Conservation (phyloP, 2,329 filamentous ascomycete genomes). For the Cladophialophora psammophila region DNA sequence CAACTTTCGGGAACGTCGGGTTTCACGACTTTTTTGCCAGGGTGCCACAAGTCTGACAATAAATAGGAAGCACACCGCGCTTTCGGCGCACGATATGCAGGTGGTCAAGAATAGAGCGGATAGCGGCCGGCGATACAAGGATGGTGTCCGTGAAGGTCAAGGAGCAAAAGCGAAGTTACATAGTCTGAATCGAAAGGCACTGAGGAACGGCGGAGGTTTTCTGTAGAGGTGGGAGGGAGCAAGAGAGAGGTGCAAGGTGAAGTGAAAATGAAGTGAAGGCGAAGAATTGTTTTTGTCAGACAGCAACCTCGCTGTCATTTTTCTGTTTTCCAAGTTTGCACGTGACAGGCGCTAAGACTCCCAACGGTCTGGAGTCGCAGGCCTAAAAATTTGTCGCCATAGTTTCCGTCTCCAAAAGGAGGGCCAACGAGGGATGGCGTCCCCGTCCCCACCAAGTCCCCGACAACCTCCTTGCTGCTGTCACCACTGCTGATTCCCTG, state of each 20-base stretch:
- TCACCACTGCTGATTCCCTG: conserved; percentile 4
- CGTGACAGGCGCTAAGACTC: background rate
- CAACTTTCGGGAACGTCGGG: conserved; percentile 21
- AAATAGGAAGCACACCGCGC: background rate
- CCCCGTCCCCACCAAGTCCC: conserved; percentile 10
- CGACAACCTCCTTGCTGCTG: conserved; percentile 16
- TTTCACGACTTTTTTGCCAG: conserved; percentile 4
- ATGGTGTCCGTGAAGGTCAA: background rate
- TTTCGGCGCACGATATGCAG: background rate
- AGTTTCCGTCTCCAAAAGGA: conserved; percentile 14
- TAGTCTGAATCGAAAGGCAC: background rate
- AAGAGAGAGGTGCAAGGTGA: background rate
- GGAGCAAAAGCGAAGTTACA: background rate
- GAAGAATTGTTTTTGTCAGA: background rate
- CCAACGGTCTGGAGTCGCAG: background rate
- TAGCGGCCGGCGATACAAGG: background rate
- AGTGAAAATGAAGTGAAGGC: background rate
- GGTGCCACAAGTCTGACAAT: conserved; percentile 1
- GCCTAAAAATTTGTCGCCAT: conserved; percentile 11
- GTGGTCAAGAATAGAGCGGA: conserved; percentile 14
- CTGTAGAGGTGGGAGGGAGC: background rate
- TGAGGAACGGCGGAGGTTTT: background rate
- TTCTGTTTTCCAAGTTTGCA: background rate
- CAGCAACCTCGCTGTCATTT: background rate
- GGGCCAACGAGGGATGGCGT: background rate